Evolutionary conservation across 2,329 filamentous ascomycete genomes (phyloP).

Genomic region (Fusarium scirpi): DNA sequence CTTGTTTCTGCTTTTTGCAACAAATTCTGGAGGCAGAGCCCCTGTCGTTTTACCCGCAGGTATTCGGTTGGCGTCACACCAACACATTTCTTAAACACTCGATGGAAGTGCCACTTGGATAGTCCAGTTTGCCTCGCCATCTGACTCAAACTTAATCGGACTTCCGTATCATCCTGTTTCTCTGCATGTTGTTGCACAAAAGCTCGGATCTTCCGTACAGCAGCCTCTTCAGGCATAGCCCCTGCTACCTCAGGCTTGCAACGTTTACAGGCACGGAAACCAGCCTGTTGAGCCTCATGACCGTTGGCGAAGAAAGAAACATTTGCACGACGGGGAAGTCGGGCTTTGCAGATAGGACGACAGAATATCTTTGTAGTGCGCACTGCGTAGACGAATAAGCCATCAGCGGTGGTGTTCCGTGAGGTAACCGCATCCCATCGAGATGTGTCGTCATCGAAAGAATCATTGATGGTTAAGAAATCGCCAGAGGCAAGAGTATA

Average conservation of each 20-base stretch:
- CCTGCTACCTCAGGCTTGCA: constrained; percentile 60
- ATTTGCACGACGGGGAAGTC: constrained; percentile 71
- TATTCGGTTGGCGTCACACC: constrained; percentile 61
- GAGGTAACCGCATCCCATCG: constrained; percentile 54
- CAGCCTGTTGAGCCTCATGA: constrained; percentile 58
- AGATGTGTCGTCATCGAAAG: constrained; percentile 49
- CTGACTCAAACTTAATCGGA: constrained; percentile 55
- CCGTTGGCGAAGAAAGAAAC: constrained; percentile 65
- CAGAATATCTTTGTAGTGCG: constrained; percentile 66
- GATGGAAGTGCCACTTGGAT: constrained; percentile 69
- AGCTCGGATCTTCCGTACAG: constrained; percentile 56
- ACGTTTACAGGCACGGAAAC: constrained; percentile 69
- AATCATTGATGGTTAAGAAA: neutral
- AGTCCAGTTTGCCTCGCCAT: constrained; percentile 64
- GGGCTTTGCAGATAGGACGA: constrained; percentile 69
- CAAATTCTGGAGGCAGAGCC: constrained; percentile 3
- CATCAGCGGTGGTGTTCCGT: constrained; percentile 53
- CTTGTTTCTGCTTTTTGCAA: constrained; percentile 4
- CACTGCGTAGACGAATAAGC: constrained; percentile 59
- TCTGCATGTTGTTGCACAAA: constrained; percentile 50
- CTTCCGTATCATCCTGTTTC: constrained; percentile 21
- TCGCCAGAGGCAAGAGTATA: neutral
- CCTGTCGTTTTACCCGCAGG: constrained; percentile 40
- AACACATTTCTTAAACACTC: constrained; percentile 67
- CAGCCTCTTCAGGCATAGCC: constrained; percentile 58